Evolutionary conservation across 2,329 filamentous ascomycete species (phyloP).

Genomic region (Trichoderma brevicompactum): DNA sequence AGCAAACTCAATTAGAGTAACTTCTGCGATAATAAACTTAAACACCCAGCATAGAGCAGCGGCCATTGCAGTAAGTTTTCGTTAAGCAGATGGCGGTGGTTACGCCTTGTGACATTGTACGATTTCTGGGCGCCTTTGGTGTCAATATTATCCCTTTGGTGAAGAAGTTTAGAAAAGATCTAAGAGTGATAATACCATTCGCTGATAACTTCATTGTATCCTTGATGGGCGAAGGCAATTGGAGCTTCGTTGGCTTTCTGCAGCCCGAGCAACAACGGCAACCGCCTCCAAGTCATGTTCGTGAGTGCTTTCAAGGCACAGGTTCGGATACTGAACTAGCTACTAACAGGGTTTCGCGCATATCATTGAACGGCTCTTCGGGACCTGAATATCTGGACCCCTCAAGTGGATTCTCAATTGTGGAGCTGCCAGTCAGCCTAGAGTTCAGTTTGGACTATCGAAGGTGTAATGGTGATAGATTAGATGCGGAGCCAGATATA

Average conservation of each 20-base stretch:
- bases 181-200: neutral
- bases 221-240: neutral
- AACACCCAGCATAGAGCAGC: neutral
- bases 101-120: neutral
- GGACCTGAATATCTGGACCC: neutral
- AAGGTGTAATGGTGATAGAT: neutral
- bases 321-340: neutral
- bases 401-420: conserved; percentile 8
- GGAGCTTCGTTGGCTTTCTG: neutral
- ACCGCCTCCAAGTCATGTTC: neutral
- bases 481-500: neutral
- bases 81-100: neutral
- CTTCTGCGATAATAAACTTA: neutral
- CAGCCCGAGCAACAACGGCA: neutral
- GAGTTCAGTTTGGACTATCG: neutral
- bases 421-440: neutral
- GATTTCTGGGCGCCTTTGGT: neutral
- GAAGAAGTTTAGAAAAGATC: neutral
- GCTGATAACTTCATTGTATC: neutral
- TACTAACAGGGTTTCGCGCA: neutral
- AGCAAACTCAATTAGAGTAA: neutral
- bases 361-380: neutral
- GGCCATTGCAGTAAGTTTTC: neutral
- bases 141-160: neutral
- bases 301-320: neutral